These are phyloP conservation scores for Fusarium buxicola DNA, from an alignment of 2,329 filamentous ascomycete genomes.

Conservation along the genomic window DNA sequence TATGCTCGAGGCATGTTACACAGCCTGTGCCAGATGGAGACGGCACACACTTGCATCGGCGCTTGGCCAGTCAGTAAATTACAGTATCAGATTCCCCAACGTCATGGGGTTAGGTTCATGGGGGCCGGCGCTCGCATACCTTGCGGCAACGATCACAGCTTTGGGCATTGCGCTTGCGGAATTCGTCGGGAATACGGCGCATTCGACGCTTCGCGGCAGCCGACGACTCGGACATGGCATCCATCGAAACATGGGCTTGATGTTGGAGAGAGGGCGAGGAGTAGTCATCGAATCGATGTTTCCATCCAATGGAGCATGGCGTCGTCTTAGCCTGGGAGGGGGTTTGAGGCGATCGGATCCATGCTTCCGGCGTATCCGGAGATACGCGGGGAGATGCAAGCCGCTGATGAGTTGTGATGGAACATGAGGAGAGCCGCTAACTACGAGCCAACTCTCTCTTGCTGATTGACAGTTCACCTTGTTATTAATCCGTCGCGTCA, in stretches of 20 bases:
- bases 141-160: slow-evolving; percentile 53
- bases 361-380: slow-evolving; percentile 32
- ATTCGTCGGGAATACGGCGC: slow-evolving; percentile 51
- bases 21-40: slow-evolving; percentile 47
- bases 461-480: no score
- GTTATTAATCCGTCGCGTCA: slow-evolving; percentile 15
- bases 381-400: slow-evolving; percentile 19
- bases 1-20: slow-evolving; percentile 49
- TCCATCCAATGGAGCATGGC: slow-evolving; percentile 15
- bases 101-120: background rate
- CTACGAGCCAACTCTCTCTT: no score
- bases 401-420: slow-evolving; percentile 15
- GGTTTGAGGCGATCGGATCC: slow-evolving; percentile 17
- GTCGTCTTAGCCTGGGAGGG: background rate
- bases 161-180: slow-evolving; percentile 51
- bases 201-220: slow-evolving; percentile 45
- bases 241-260: background rate
- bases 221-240: slow-evolving; percentile 30
- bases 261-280: background rate
- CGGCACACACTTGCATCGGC: slow-evolving; percentile 52
- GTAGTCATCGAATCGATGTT: slow-evolving; percentile 35
- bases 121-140: slow-evolving; percentile 29
- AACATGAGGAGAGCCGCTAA: no score
- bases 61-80: slow-evolving; percentile 32
- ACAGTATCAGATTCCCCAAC: background rate